Conservation (phyloP, 352 stramenopile genomes). For the Globisporangium ultimum region DNA sequence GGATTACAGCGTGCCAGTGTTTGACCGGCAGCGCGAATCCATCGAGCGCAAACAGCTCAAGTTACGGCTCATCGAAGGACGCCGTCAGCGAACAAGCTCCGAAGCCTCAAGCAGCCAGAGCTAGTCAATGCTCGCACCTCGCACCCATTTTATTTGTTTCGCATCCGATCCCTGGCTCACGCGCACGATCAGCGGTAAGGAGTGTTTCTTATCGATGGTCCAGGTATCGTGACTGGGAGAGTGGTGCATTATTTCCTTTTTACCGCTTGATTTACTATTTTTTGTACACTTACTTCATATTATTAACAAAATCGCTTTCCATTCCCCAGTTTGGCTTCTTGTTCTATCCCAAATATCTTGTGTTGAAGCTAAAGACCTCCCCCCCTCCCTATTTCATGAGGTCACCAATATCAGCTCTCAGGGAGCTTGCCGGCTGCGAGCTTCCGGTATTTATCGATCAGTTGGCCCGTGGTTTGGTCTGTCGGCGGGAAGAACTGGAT, state of each 20-base stretch:
- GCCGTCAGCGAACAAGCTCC: constrained; percentile 35
- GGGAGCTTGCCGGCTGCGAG: constrained; percentile 69
- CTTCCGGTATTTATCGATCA: constrained; percentile 83
- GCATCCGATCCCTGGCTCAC: neutral
- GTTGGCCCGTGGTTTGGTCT: constrained; percentile 58
- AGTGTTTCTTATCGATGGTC: too few relatives aligned
- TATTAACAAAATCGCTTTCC: constrained; percentile 8
- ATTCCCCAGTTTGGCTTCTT: too few relatives aligned
- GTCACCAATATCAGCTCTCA: constrained; percentile 6
- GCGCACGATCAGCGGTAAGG: too few relatives aligned
- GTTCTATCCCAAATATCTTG: neutral
- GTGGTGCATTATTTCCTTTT: neutral
- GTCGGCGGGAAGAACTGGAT: constrained; percentile 47
- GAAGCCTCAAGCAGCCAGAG: constrained; percentile 18
- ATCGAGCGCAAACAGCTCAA: constrained; percentile 76
- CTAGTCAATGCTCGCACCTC: neutral
- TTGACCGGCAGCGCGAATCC: constrained; percentile 71
- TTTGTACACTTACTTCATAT: constrained; percentile 15
- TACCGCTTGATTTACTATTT: constrained; percentile 3
- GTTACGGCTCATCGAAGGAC: constrained; percentile 61
- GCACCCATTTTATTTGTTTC: constrained; percentile 7
- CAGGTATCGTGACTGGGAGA: too few relatives aligned
- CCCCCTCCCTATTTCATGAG: neutral
- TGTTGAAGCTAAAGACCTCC: neutral
- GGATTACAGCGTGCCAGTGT: constrained; percentile 70